Percentiles rank a stretch among this genome's conserved stretches.
Conservation (phyloP, 1,284 basidiomycete genomes). For the Boletus subluridellus region DNA sequence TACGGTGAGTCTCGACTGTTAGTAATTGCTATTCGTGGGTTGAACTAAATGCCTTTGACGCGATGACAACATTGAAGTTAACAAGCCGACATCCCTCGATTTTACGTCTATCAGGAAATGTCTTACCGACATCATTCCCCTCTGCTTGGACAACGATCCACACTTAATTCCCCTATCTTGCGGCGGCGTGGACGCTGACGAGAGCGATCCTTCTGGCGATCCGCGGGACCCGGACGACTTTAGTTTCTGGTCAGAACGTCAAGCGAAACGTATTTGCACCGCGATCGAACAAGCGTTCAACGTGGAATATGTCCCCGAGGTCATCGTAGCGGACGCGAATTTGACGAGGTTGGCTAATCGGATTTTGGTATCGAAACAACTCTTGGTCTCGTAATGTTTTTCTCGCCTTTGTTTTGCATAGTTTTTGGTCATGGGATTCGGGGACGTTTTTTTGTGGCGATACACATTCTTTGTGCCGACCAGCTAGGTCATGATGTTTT, state of each 20-base stretch:
- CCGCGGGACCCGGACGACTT: constrained; percentile 86
- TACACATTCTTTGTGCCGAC: not conserved
- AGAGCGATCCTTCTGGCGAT: constrained; percentile 37
- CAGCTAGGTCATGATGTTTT: no score
- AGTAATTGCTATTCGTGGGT: not conserved
- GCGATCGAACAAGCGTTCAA: constrained; percentile 79
- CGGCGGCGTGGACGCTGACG: constrained; percentile 32
- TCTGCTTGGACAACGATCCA: constrained; percentile 84
- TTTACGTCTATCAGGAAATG: constrained; percentile 63
- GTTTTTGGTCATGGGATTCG: not conserved
- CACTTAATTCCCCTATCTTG: constrained; percentile 77
- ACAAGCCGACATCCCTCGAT: constrained; percentile 58
- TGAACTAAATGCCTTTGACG: not conserved
- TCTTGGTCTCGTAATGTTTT: constrained; percentile 33
- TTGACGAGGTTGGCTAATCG: constrained; percentile 76
- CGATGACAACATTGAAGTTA: constrained; percentile 47
- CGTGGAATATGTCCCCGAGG: constrained; percentile 85
- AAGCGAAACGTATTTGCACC: constrained; percentile 82
- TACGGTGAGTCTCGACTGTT: constrained; percentile 53
- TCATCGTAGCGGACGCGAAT: constrained; percentile 93
- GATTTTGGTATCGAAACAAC: constrained; percentile 77
- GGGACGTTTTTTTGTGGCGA: not conserved
- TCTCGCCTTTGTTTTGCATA: not conserved
- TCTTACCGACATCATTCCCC: constrained; percentile 73
- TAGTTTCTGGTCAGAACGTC: constrained; percentile 85